Percentiles rank a stretch among this genome's conserved stretches.
phyloP scores from a whole-genome alignment of 2,329 filamentous ascomycete species.

The Ascomycota sp. region DNA sequence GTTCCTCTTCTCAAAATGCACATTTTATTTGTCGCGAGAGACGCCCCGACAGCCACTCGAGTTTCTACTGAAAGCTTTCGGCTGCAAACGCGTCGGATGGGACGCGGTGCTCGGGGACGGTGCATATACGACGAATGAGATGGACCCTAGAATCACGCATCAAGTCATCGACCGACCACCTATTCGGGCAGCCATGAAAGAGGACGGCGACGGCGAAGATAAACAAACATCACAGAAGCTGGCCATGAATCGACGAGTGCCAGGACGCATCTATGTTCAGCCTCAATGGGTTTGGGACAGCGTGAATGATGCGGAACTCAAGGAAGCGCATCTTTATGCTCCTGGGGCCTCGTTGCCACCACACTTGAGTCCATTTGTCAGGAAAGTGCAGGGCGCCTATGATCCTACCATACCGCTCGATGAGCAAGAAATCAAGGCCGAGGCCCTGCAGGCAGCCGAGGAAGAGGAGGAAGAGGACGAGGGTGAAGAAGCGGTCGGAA shows the following conservation, averaged over 20 bases:
- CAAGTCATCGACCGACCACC: slow-evolving; percentile 86
- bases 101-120: slow-evolving; percentile 78
- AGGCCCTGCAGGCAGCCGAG: slow-evolving; percentile 54
- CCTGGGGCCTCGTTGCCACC: slow-evolving; percentile 81
- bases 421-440: slow-evolving; percentile 72
- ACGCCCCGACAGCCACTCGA: slow-evolving; percentile 79
- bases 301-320: slow-evolving; percentile 75
- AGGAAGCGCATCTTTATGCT: slow-evolving; percentile 71
- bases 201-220: slow-evolving; percentile 30
- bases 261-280: slow-evolving; percentile 84
- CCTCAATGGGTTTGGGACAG: slow-evolving; percentile 99
- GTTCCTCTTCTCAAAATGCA: slow-evolving; percentile 71
- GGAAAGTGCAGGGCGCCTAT: slow-evolving; percentile 68
- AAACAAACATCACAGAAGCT: slow-evolving; percentile 42
- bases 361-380: slow-evolving; percentile 91
- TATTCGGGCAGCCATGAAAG: slow-evolving; percentile 36
- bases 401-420: slow-evolving; percentile 74
- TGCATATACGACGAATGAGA: slow-evolving; percentile 77
- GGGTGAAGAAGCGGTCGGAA: slow-evolving; percentile 48
- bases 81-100: slow-evolving; percentile 92
- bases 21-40: slow-evolving; percentile 84
- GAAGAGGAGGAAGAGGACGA: slow-evolving; percentile 40
- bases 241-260: slow-evolving; percentile 49
- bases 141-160: slow-evolving; percentile 78
- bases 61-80: slow-evolving; percentile 82